Evolutionary conservation across 805 yeast genomes (phyloP).

Genomic region (Saccharomyces kudriavzevii): DNA sequence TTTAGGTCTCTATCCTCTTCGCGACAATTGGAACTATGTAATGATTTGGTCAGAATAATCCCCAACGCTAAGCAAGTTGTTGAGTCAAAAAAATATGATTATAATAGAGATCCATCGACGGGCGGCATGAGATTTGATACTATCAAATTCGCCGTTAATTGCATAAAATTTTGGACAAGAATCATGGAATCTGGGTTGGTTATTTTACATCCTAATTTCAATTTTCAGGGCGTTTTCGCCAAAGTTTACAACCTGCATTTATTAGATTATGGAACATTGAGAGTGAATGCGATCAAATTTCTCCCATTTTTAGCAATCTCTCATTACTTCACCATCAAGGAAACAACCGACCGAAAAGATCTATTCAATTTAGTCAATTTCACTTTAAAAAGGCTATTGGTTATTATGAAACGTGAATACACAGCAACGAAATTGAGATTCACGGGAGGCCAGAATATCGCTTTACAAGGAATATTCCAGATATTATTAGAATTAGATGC

Average conservation of each 20-base stretch:
- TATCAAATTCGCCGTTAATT: conserved; percentile 11
- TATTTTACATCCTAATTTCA: conserved; percentile 8
- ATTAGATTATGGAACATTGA: conserved; percentile 1
- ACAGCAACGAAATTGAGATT: background rate
- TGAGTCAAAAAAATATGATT: conserved; percentile 2
- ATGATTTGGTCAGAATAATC: conserved; percentile 15
- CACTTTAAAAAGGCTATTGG: background rate
- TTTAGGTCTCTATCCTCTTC: conserved; percentile 15
- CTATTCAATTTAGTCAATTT: background rate
- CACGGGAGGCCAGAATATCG: background rate
- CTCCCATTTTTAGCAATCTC: conserved; percentile 34
- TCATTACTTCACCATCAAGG: background rate
- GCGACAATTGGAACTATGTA: conserved; percentile 10
- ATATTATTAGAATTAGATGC: background rate
- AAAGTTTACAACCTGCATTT: conserved; percentile 21
- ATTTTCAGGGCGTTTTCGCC: conserved; percentile 20
- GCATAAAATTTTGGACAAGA: conserved; percentile 20
- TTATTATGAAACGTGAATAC: background rate
- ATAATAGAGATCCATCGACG: background rate
- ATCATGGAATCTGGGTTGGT: conserved; percentile 17
- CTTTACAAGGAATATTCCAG: background rate
- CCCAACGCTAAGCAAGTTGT: conserved; percentile 13
- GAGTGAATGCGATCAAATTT: conserved; percentile 26
- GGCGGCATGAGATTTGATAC: conserved; percentile 11
- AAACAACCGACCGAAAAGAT: background rate